A percentile compares a stretch with the other conserved stretches of the same genome.
Conservation (phyloP, 306 rosid species). For the Prunus mongolica region DNA sequence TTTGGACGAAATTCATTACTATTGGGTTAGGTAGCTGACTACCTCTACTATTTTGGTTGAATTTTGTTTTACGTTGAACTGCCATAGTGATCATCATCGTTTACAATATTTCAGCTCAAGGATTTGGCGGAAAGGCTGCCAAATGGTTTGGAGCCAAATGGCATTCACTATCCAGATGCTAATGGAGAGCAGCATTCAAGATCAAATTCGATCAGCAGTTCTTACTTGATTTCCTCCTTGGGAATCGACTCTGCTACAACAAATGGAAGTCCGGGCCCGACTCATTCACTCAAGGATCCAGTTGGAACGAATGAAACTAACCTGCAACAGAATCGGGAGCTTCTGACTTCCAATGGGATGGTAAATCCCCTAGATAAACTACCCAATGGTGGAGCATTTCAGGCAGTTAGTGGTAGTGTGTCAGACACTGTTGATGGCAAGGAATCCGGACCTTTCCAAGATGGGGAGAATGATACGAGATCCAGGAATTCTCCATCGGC, state of each 20-base stretch:
- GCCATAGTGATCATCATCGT: constrained; percentile 21
- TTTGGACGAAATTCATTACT: not conserved
- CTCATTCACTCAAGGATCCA: constrained; percentile 34
- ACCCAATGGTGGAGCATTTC: constrained; percentile 46
- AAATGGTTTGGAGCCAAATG: constrained; percentile 67
- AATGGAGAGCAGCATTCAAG: constrained; percentile 51
- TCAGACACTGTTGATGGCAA: constrained; percentile 54
- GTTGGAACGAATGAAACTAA: constrained; percentile 44
- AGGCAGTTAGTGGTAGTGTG: constrained; percentile 37
- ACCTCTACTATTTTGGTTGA: not conserved
- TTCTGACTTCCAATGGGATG: constrained; percentile 38
- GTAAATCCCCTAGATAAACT: constrained; percentile 36
- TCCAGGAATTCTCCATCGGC: constrained; percentile 39
- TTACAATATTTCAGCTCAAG: constrained; percentile 63
- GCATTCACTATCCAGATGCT: constrained; percentile 42
- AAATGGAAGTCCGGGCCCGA: constrained; percentile 33
- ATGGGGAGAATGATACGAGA: constrained; percentile 48
- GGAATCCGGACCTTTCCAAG: constrained; percentile 57
- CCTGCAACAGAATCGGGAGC: constrained; percentile 35
- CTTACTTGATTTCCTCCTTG: constrained; percentile 54
- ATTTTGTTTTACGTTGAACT: not conserved
- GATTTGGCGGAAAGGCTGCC: constrained; percentile 86
- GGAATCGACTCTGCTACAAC: constrained; percentile 48
- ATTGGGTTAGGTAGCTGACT: not conserved
- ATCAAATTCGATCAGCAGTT: constrained; percentile 60